Base-by-base conservation (phyloP, 129 eudicot genomes). In the Centrapalus pauciflorus region DNA sequence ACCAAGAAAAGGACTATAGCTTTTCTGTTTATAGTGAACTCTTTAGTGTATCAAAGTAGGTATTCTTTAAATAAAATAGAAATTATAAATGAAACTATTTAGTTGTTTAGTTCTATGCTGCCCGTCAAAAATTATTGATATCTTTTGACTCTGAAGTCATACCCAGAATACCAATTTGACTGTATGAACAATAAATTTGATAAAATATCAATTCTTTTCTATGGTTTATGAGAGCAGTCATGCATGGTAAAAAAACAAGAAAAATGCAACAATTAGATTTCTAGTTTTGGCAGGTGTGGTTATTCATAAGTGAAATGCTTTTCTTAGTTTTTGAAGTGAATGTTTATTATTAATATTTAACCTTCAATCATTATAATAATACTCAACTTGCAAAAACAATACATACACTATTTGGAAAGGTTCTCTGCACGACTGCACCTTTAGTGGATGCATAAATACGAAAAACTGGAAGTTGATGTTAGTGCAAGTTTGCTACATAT, bases 91-190 rank as follows among this genome's bases (percentile, higher is more conserved):
- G n/a, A n/a, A n/a, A n/a, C n/a, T n/a, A n/a, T n/a, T n/a, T 37
- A 54, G 55, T 3, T 38, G 21, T 55, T 40, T 59, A 58, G 58
- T 55, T 70, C 35, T 46, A 45, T 70, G 7, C 66, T 43, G 23
- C 34, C 23, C 23, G 17, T 50, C 30, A 12, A 71, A n/a, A 59
- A 32, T 45, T 59, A 28, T 20, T n/a, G 58, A 43, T 12, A 23
- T 16, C 5, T 45, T 16, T 16, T 3, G 46, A 43, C 25, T 10
- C 16, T 58, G 49, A 30, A 43, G 76, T 70, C 49, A 19, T 59
- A 43, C 58, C 7, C 7, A 2, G 60, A 45, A 58, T 43, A 10
- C 34, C 30, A 37, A 28, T 6, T 27, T 35, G 16, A 25, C 21
- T 34, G 13, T n/a, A 1, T 61, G 67, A 20, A 37, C 14, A 12